phyloP scores from a whole-genome alignment of 2,329 filamentous ascomycete species.

The Curvularia spicifera region DNA sequence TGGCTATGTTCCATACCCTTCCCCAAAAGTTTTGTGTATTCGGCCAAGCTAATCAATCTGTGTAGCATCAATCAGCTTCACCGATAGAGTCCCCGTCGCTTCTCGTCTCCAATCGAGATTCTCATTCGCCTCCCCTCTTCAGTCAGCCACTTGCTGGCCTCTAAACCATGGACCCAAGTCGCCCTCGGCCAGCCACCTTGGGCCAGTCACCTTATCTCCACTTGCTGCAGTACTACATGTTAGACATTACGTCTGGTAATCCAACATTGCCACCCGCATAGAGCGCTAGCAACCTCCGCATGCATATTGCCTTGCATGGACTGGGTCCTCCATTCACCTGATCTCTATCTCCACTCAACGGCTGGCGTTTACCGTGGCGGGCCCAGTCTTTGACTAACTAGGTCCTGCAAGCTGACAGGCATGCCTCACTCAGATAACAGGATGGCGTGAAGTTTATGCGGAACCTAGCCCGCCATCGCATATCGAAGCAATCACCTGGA shows the following conservation, averaged over 20 bases:
- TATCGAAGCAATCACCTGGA: slow-evolving; percentile 54
- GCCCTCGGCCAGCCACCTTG: slow-evolving; percentile 52
- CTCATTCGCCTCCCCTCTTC: slow-evolving; percentile 39
- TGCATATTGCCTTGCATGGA: slow-evolving; percentile 50
- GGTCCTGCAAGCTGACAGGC: slow-evolving; percentile 52
- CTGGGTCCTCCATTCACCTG: slow-evolving; percentile 47
- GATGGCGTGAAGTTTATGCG: slow-evolving; percentile 53
- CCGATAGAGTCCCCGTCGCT: slow-evolving; percentile 33
- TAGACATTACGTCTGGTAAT: slow-evolving; percentile 47
- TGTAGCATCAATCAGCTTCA: slow-evolving; percentile 43
- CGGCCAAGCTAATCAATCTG: slow-evolving; percentile 45
- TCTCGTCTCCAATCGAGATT: slow-evolving; percentile 33
- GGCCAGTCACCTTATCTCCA: slow-evolving; percentile 58
- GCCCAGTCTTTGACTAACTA: slow-evolving; percentile 51
- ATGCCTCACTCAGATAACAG: slow-evolving; percentile 51
- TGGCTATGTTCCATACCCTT: slow-evolving; percentile 30
- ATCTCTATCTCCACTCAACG: slow-evolving; percentile 49
- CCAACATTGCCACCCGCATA: slow-evolving; percentile 43
- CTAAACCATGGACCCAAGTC: slow-evolving; percentile 39
- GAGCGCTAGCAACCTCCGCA: slow-evolving; percentile 45
- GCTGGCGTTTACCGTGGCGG: slow-evolving; percentile 48
- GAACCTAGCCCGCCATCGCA: slow-evolving; percentile 53
- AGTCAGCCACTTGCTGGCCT: slow-evolving; percentile 38
- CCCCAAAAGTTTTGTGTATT: slow-evolving; percentile 31
- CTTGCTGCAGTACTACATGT: slow-evolving; percentile 49